A percentile compares a stretch with the other conserved stretches of the same genome.
Conservation (phyloP, 2,329 filamentous ascomycete species). For the Diaporthe vexans region DNA sequence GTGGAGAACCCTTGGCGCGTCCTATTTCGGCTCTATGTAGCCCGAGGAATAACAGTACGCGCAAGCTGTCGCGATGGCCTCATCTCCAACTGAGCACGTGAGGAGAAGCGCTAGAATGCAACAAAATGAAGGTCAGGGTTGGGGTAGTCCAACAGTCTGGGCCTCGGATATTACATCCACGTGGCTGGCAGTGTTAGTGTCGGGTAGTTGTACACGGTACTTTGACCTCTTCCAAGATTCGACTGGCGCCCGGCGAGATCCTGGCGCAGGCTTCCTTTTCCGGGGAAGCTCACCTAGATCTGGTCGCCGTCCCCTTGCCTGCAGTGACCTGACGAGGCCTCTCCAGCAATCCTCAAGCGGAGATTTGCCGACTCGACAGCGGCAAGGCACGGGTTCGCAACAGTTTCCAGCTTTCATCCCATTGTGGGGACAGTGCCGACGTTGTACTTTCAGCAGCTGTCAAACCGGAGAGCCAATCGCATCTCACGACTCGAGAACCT, state of each 20-base stretch:
- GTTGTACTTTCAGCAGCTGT: conserved; percentile 18
- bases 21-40: conserved; percentile 10
- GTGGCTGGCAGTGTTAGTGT: conserved; percentile 5
- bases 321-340: background rate
- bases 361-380: conserved; percentile 2
- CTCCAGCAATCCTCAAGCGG: background rate
- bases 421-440: conserved; percentile 15
- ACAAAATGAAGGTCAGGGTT: background rate
- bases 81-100: background rate
- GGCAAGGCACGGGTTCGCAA: background rate
- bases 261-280: background rate
- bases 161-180: background rate
- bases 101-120: too few species aligned
- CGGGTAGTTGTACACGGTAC: background rate
- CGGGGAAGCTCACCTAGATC: background rate
- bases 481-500: background rate
- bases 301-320: background rate
- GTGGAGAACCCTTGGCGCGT: conserved; percentile 12
- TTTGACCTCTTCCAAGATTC: background rate
- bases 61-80: background rate
- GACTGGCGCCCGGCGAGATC: background rate
- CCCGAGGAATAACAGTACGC: background rate
- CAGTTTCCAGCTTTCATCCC: conserved; percentile 26
- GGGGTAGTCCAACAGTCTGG: background rate
- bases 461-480: conserved; percentile 23